Evolutionary conservation across 2,329 filamentous ascomycete species (phyloP).

Genomic region (Epichloe glyceriae): DNA sequence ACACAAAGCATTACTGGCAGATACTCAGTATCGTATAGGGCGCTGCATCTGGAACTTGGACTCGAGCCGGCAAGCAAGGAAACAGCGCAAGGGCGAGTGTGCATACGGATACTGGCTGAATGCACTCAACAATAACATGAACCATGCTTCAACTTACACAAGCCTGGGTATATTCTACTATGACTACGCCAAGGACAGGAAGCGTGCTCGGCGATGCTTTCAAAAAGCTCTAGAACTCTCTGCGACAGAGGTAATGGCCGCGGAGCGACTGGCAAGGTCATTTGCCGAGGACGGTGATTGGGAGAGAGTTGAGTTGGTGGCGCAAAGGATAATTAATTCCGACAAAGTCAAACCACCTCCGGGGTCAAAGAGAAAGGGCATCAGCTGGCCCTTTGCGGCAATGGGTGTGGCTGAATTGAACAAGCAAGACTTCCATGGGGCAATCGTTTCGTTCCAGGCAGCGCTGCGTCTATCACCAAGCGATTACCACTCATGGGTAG

Average conservation of each 20-base stretch:
- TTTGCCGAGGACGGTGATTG: constrained; percentile 90
- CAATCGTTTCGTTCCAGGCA: constrained; percentile 83
- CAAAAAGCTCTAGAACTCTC: constrained; percentile 94
- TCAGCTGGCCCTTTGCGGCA: constrained; percentile 93
- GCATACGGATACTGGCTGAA: constrained; percentile 75
- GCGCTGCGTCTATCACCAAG: constrained; percentile 71
- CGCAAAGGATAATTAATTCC: constrained; percentile 85
- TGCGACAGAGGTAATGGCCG: constrained; percentile 70
- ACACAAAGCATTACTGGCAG: constrained; percentile 60
- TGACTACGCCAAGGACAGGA: constrained; percentile 80
- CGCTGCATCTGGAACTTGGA: constrained; percentile 80
- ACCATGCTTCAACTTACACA: constrained; percentile 82
- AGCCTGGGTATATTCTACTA: constrained; percentile 82
- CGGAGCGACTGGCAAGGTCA: constrained; percentile 69
- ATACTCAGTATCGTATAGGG: constrained; percentile 77
- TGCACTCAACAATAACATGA: constrained; percentile 75
- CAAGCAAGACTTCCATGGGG: constrained; percentile 78
- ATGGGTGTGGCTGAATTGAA: constrained; percentile 90
- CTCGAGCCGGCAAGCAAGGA: constrained; percentile 58
- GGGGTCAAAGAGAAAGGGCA: constrained; percentile 81
- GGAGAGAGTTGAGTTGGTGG: constrained; percentile 90
- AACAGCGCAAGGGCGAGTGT: constrained; percentile 53
- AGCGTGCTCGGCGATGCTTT: constrained; percentile 80
- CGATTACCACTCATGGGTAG: constrained; percentile 94
- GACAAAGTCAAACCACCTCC: constrained; percentile 82